phyloP scores from a whole-genome alignment of 2,329 filamentous ascomycete species.

The Raffaelea albimanens region DNA sequence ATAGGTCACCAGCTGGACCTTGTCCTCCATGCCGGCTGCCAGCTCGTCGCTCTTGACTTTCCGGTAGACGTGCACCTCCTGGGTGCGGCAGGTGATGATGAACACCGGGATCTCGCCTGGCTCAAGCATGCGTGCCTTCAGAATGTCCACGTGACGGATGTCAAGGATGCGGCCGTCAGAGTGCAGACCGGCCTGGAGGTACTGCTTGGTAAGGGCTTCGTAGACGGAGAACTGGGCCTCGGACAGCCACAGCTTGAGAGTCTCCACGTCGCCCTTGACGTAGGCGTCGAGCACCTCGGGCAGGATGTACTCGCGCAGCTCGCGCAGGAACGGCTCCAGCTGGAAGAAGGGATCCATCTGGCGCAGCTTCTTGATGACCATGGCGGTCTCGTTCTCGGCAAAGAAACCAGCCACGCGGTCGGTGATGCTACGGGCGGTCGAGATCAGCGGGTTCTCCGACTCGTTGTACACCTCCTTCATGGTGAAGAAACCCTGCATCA shows the following conservation, averaged over 20 bases:
- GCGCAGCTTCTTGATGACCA: slow-evolving; percentile 96
- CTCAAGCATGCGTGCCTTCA: slow-evolving; percentile 71
- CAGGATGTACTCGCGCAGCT: slow-evolving; percentile 95
- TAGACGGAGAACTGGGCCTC: slow-evolving; percentile 96
- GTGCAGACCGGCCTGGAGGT: slow-evolving; percentile 84
- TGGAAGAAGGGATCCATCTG: slow-evolving; percentile 94
- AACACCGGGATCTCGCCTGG: slow-evolving; percentile 89
- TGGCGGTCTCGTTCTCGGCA: slow-evolving; percentile 94
- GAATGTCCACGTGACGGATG: slow-evolving; percentile 85
- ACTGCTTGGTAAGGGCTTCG: slow-evolving; percentile 92
- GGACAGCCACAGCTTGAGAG: slow-evolving; percentile 88
- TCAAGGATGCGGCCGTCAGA: slow-evolving; percentile 93
- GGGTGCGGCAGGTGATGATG: slow-evolving; percentile 90
- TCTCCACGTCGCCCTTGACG: slow-evolving; percentile 88
- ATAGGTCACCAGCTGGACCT: slow-evolving; percentile 95
- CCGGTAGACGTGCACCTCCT: slow-evolving; percentile 95
- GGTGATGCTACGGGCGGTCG: slow-evolving; percentile 85
- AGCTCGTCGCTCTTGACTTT: slow-evolving; percentile 85
- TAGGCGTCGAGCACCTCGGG: slow-evolving; percentile 97
- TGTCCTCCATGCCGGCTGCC: slow-evolving; percentile 96
- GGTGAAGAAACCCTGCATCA: slow-evolving; percentile 81
- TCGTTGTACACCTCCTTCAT: slow-evolving; percentile 86
- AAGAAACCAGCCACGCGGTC: slow-evolving; percentile 93
- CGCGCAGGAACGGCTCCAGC: slow-evolving; percentile 85
- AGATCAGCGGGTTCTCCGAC: slow-evolving; percentile 92